Evolutionary conservation across 2,329 filamentous ascomycete species (phyloP), one percentile per base, ranked within the genome.

Genomic region (Hypoxylon sp.): DNA sequence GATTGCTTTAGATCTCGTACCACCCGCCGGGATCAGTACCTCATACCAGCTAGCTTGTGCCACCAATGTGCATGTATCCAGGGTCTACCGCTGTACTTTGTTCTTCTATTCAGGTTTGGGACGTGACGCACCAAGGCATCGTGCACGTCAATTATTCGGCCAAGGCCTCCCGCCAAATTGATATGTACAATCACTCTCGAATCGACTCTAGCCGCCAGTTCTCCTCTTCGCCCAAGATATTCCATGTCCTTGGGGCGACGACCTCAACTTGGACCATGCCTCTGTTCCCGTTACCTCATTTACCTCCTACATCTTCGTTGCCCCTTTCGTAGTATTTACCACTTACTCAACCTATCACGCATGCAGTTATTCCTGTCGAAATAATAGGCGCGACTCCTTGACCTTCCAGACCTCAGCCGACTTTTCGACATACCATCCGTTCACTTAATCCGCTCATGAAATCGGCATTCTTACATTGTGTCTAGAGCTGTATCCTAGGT

Each of bases 101-200:
- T 44, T 24, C 16, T 54, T 56, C 42, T 55, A 44, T 61, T 36
- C 32, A 57, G 33, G 24, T 30, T 59, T 55, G 33, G 54, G 53
- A 60, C 40, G 57, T 63, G 56, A 66, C 51, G 61, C 61, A 55
- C 36, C 52, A 42, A 36, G 52, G 30, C 52, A 63, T 69, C 58
- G 61, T 58, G 40, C 59, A 54, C 57, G 20, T 53, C 46, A 46
- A 51, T 57, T 57, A 40, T 49, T 54, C 33, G 48, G 61, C 48
- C 42, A 62, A 69, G 67, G 58, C 57, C 61, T 65, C 58, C 61
- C 61, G 46, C 49, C 60, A 59, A 66, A 45, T 59, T 52, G 45
- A 61, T 61, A 63, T 44, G 42, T 57, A 56, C 30, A 58, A 36
- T 62, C 59, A 46, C 51, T 57, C 48, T 53, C 22, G 38, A 65